Percentiles rank a stretch among this genome's conserved stretches.
These are phyloP conservation scores for Solanum okadae DNA, from an alignment of 257 asterid species.

Conservation along the genomic window DNA sequence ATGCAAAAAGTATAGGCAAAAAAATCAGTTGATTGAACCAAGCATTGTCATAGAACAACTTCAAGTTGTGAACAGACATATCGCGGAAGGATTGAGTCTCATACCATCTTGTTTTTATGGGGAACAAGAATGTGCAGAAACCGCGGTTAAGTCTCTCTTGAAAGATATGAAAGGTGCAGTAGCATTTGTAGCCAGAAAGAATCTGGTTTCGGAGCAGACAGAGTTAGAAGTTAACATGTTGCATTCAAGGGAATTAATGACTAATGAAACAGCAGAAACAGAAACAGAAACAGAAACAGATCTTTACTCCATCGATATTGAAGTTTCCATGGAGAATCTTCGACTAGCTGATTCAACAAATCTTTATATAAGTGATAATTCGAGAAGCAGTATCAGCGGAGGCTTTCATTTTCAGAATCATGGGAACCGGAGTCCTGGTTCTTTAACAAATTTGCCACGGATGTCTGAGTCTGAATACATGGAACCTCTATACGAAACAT, in stretches of 20 bases:
- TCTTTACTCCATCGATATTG: conserved; percentile 48
- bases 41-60: conserved; percentile 29
- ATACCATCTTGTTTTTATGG: conserved; percentile 34
- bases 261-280: conserved; percentile 7
- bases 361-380: conserved; percentile 11
- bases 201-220: conserved; percentile 8
- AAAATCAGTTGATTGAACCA: conserved; percentile 15
- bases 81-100: conserved; percentile 48
- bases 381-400: conserved; percentile 10
- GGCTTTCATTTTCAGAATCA: conserved; percentile 1
- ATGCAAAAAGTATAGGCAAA: conserved; percentile 15
- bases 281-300: conserved; percentile 33
- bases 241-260: background rate
- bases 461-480: conserved; percentile 26
- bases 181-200: conserved; percentile 10
- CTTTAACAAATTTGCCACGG: conserved; percentile 24
- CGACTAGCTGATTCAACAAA: conserved; percentile 16
- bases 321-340: conserved; percentile 27
- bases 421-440: conserved; percentile 12
- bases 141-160: conserved; percentile 47
- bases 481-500: conserved; percentile 68
- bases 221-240: background rate
- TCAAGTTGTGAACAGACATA: conserved; percentile 30
- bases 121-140: conserved; percentile 31
- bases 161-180: conserved; percentile 48